Evolutionary conservation across 1,284 basidiomycete genomes (phyloP).

Genomic region (Apiotrichum sp.): DNA sequence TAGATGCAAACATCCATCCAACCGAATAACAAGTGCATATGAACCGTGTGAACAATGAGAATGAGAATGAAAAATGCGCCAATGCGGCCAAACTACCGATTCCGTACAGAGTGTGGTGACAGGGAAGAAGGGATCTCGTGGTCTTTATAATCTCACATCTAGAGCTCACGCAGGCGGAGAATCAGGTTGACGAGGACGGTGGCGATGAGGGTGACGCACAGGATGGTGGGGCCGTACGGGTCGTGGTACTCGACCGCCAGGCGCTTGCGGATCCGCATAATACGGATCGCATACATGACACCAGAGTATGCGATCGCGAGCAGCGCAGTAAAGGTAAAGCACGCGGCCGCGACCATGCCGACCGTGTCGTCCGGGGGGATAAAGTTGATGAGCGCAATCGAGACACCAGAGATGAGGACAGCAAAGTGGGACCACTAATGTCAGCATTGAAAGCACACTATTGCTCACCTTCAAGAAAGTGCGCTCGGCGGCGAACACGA

Average conservation of each 20-base stretch:
- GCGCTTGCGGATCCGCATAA: constrained; percentile 64
- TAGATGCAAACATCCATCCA: too few relatives aligned
- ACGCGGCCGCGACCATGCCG: constrained; percentile 73
- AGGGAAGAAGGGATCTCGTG: too few relatives aligned
- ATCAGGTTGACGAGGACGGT: constrained; percentile 72
- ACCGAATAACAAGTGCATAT: too few relatives aligned
- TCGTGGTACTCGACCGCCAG: constrained; percentile 75
- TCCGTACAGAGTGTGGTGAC: too few relatives aligned
- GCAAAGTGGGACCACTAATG: constrained; percentile 79
- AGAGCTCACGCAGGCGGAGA: constrained; percentile 42
- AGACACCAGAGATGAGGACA: constrained; percentile 80
- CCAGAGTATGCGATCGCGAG: constrained; percentile 83
- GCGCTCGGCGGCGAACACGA: constrained; percentile 85
- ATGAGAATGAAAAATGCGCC: too few relatives aligned
- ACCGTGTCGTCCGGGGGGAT: constrained; percentile 64
- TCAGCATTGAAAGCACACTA: too few relatives aligned
- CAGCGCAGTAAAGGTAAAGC: constrained; percentile 88
- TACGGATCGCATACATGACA: constrained; percentile 77
- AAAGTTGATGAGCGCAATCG: constrained; percentile 87
- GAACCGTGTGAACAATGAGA: too few relatives aligned
- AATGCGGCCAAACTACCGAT: too few relatives aligned
- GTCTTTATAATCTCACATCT: not conserved
- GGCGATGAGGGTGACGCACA: constrained; percentile 64
- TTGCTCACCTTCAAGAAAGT: constrained; percentile 49
- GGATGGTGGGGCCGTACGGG: constrained; percentile 72